Evolutionary conservation across 208 protist species (phyloP).

Genomic region (Trypanosoma caninum): DNA sequence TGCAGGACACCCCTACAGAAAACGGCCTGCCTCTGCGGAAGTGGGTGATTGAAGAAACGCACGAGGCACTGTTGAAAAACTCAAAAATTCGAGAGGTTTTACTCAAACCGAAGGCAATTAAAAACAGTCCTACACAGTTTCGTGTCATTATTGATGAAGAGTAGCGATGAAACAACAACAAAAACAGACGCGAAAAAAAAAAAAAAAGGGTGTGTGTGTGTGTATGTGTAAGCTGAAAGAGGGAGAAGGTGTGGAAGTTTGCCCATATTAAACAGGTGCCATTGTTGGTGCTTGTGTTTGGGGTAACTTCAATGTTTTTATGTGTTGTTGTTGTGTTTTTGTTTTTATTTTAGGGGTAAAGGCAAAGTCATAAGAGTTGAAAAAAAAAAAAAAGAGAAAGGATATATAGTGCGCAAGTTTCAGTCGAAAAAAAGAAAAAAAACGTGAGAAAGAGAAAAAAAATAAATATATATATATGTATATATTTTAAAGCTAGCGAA

Average conservation of each 20-base stretch:
- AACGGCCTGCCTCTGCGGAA: conserved; percentile 70
- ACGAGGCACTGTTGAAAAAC: conserved; percentile 48
- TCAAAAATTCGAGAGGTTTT: conserved; percentile 41
- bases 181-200: conserved; percentile 1
- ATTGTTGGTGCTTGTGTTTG: too few species aligned
- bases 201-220: neutral
- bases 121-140: conserved; percentile 49
- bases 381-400: neutral
- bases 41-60: conserved; percentile 62
- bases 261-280: too few species aligned
- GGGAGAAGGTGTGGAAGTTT: too few species aligned
- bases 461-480: neutral
- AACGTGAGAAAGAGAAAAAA: neutral
- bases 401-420: neutral
- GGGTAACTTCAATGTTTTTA: too few species aligned
- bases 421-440: neutral
- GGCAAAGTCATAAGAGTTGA: neutral
- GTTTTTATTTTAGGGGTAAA: too few species aligned
- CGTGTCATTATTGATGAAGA: conserved; percentile 10
- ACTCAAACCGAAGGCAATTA: conserved; percentile 50
- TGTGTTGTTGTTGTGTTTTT: too few species aligned
- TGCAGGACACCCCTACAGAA: conserved; percentile 69
- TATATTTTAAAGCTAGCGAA: neutral
- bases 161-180: neutral
- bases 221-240: neutral